These are phyloP conservation scores for Leucosporidium yakuticum DNA, from an alignment of 768 basidiomycete genomes.

Conservation along the genomic window DNA sequence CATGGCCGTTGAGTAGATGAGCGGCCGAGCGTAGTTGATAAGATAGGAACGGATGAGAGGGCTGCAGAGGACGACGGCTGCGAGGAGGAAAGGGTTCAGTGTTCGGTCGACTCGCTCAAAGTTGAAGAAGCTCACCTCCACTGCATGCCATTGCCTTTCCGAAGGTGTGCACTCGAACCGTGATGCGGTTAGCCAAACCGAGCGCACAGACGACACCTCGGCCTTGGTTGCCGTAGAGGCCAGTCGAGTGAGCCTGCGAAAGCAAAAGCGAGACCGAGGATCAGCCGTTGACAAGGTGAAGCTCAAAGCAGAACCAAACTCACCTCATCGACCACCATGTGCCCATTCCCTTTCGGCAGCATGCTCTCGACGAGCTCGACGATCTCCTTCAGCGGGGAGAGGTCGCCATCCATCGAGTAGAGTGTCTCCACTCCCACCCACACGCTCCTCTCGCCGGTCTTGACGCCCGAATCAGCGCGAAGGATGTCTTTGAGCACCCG, in stretches of 20 bases:
- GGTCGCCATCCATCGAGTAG: slow-evolving; percentile 95
- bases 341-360: slow-evolving; percentile 60
- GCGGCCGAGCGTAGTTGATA: slow-evolving; percentile 81
- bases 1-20: slow-evolving; percentile 86
- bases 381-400: slow-evolving; percentile 66
- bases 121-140: slow-evolving; percentile 58
- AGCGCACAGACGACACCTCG: slow-evolving; percentile 65
- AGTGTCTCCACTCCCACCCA: slow-evolving; percentile 83
- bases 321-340: slow-evolving; percentile 69
- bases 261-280: neutral
- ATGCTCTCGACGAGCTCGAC: slow-evolving; percentile 55
- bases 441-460: slow-evolving; percentile 45
- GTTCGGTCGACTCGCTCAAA: neutral
- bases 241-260: slow-evolving; percentile 73
- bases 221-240: slow-evolving; percentile 74
- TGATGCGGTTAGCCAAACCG: slow-evolving; percentile 62
- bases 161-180: slow-evolving; percentile 80
- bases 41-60: slow-evolving; percentile 72
- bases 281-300: neutral
- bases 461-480: slow-evolving; percentile 41
- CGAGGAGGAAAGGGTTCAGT: neutral
- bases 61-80: slow-evolving; percentile 71
- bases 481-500: slow-evolving; percentile 43
- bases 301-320: neutral
- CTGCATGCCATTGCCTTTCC: slow-evolving; percentile 81